Conservation (phyloP, 1,284 basidiomycete species). For the Cryptococcus sp. region DNA sequence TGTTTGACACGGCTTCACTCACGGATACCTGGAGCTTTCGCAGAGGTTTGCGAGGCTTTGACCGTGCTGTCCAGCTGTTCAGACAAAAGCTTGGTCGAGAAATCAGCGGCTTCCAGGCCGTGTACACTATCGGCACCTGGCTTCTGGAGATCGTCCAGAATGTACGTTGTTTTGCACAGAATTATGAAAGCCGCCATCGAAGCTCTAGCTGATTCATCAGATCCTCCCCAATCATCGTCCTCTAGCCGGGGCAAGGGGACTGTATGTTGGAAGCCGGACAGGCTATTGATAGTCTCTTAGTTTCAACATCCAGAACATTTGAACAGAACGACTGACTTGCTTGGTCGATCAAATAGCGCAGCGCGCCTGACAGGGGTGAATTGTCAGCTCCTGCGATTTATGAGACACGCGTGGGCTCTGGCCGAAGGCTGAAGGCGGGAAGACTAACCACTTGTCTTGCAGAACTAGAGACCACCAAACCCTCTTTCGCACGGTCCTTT, state of each 20-base stretch:
- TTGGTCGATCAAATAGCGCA: background rate
- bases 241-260: conserved; percentile 2
- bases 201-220: background rate
- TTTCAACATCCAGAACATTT: background rate
- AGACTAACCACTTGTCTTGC: conserved; percentile 17
- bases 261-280: background rate
- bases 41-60: background rate
- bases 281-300: background rate
- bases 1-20: background rate
- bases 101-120: background rate
- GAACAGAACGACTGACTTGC: background rate
- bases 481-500: conserved; percentile 20
- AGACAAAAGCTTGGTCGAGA: background rate
- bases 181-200: conserved; percentile 2
- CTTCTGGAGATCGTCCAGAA: conserved; percentile 1
- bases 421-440: too few species aligned
- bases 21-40: background rate
- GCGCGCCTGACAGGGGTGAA: background rate
- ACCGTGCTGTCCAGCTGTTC: background rate
- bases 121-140: background rate
- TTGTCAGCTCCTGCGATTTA: background rate
- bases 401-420: too few species aligned
- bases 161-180: background rate
- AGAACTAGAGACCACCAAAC: conserved; percentile 24
- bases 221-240: conserved; percentile 4